phyloP scores from a whole-genome alignment of 139 green algal species.

The Chlorella vulgaris region DNA sequence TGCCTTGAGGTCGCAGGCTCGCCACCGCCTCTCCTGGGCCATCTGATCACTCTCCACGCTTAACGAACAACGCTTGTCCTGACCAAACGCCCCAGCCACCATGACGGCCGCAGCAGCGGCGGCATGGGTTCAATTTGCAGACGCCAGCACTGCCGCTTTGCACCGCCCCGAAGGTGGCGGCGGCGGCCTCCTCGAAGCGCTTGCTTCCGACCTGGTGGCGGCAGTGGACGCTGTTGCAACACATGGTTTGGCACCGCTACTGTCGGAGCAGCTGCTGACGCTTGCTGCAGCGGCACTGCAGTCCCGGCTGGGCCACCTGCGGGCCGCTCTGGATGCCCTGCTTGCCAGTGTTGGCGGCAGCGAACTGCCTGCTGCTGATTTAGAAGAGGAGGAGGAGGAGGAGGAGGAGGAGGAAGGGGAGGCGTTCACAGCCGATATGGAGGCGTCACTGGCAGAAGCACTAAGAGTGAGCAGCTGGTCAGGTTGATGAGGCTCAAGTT shows the following conservation, averaged over 20 bases:
- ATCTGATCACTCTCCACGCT: no score
- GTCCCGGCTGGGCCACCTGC: background rate
- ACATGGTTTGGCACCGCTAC: background rate
- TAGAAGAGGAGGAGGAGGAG: background rate
- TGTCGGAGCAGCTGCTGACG: slow-evolving; percentile 4
- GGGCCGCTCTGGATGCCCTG: background rate
- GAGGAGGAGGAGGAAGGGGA: background rate
- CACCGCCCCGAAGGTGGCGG: background rate
- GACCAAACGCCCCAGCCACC: no score
- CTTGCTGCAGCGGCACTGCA: background rate
- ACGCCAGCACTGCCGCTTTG: background rate
- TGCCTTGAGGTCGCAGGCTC: no score
- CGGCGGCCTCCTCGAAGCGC: background rate
- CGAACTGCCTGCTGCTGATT: background rate
- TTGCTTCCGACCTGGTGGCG: background rate
- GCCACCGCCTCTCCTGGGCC: no score
- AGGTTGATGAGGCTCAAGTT: no score
- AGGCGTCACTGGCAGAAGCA: background rate
- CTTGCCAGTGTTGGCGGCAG: background rate
- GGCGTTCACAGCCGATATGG: background rate
- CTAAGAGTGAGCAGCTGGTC: background rate
- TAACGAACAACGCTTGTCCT: no score
- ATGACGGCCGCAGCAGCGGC: background rate
- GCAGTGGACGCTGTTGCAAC: slow-evolving; percentile 2
- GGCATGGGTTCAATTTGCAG: slow-evolving; percentile 17